Conservation (phyloP, 805 yeast genomes). For the Myxozyma sirexii region DNA sequence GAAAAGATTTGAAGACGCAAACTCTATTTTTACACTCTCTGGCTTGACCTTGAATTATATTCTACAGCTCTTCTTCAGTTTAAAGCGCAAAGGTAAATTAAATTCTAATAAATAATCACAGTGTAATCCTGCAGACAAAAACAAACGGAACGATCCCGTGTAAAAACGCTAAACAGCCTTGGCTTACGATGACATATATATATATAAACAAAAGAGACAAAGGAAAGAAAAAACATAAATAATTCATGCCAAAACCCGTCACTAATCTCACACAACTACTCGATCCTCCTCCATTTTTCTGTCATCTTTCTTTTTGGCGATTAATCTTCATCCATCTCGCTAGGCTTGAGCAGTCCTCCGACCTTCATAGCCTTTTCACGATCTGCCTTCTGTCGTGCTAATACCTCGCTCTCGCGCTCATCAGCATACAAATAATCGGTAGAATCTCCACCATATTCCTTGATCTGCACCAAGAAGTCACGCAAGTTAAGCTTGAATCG, state of each 20-base stretch:
- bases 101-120: neutral
- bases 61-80: neutral
- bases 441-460: conserved; percentile 93
- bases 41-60: too few relatives aligned
- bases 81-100: neutral
- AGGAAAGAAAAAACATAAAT: neutral
- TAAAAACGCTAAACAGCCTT: neutral
- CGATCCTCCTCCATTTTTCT: neutral
- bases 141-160: neutral
- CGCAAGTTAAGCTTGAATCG: conserved; percentile 84
- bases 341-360: conserved; percentile 93
- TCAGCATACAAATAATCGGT: conserved; percentile 94
- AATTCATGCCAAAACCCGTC: neutral
- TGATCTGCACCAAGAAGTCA: conserved; percentile 94
- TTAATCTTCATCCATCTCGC: conserved; percentile 60
- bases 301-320: neutral
- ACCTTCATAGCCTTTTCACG: conserved; percentile 81
- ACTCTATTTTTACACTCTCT: neutral
- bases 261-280: neutral
- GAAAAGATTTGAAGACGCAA: neutral
- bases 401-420: conserved; percentile 77
- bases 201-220: neutral
- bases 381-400: conserved; percentile 68
- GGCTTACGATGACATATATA: neutral
- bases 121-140: neutral